phyloP scores from a whole-genome alignment of 2,329 filamentous ascomycete genomes.

The Pseudogymnoascus sp. region DNA sequence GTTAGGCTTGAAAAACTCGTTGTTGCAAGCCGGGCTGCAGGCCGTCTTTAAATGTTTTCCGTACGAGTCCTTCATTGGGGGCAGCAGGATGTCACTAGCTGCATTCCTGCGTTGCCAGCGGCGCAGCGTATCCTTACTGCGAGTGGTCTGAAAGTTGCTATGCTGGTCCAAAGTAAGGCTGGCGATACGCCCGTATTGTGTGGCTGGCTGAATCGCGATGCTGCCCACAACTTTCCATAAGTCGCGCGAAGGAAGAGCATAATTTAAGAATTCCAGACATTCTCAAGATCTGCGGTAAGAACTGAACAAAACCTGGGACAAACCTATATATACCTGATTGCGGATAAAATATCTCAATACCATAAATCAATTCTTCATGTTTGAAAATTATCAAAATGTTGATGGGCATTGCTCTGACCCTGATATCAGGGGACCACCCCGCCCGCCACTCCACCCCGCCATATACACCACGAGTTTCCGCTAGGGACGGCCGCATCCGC shows the following conservation, averaged over 20 bases:
- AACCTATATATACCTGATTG: background rate
- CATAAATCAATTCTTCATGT: background rate
- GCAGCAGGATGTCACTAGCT: background rate
- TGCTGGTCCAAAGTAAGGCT: background rate
- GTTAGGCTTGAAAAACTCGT: background rate
- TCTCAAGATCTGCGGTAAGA: too few relatives aligned
- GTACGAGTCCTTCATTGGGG: background rate
- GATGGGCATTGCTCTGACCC: background rate
- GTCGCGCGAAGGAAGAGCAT: too few relatives aligned
- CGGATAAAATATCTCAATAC: background rate
- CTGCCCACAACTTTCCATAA: background rate
- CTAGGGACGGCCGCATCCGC: too few relatives aligned
- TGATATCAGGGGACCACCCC: background rate
- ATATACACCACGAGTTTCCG: too few relatives aligned
- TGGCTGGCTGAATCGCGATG: background rate
- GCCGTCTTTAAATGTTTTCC: background rate
- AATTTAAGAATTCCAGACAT: too few relatives aligned
- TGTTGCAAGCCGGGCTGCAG: background rate
- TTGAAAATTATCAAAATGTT: background rate
- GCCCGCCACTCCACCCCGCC: too few relatives aligned
- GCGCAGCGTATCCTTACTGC: background rate
- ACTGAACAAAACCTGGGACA: too few relatives aligned
- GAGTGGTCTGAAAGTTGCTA: background rate
- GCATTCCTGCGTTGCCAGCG: background rate
- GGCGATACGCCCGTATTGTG: background rate